phyloP scores from a whole-genome alignment of 164 flowering plant species.

The Amborella trichopoda region DNA sequence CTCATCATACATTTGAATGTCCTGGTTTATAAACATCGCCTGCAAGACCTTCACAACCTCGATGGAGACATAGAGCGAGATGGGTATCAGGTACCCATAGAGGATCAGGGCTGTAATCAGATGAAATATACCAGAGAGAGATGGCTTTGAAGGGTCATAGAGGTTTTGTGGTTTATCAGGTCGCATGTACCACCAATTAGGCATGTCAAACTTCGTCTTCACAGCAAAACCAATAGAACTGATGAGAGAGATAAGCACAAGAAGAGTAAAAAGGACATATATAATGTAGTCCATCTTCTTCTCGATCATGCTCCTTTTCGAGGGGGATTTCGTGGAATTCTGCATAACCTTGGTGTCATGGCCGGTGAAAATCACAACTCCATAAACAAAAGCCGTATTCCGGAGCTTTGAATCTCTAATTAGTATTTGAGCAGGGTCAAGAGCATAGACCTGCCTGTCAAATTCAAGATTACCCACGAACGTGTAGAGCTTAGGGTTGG shows the following conservation, averaged over 20 bases:
- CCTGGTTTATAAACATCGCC: constrained; percentile 64
- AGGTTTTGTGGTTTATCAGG: constrained; percentile 43
- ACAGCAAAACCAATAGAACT: constrained; percentile 60
- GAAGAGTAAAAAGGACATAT: constrained; percentile 41
- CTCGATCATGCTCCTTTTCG: constrained; percentile 74
- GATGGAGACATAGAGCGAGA: constrained; percentile 72
- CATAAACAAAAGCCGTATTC: constrained; percentile 62
- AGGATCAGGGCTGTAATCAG: constrained; percentile 66
- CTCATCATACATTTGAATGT: constrained; percentile 65
- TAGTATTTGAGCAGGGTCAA: constrained; percentile 61
- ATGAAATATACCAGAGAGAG: constrained; percentile 49
- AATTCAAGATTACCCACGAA: constrained; percentile 61
- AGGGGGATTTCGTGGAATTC: constrained; percentile 65
- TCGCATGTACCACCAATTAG: constrained; percentile 66
- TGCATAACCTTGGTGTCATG: constrained; percentile 84
- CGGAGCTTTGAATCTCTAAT: constrained; percentile 74
- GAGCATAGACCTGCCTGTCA: constrained; percentile 38
- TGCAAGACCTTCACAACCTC: constrained; percentile 82
- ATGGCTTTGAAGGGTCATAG: constrained; percentile 40
- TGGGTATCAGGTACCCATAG: constrained; percentile 68
- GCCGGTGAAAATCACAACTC: constrained; percentile 75
- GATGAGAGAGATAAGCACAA: constrained; percentile 45
- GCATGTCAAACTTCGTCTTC: constrained; percentile 31
- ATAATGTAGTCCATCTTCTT: constrained; percentile 51
- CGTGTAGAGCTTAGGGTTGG: constrained; percentile 66